phyloP scores from a whole-genome alignment of 768 basidiomycete genomes.

The Leccinellum luteum region DNA sequence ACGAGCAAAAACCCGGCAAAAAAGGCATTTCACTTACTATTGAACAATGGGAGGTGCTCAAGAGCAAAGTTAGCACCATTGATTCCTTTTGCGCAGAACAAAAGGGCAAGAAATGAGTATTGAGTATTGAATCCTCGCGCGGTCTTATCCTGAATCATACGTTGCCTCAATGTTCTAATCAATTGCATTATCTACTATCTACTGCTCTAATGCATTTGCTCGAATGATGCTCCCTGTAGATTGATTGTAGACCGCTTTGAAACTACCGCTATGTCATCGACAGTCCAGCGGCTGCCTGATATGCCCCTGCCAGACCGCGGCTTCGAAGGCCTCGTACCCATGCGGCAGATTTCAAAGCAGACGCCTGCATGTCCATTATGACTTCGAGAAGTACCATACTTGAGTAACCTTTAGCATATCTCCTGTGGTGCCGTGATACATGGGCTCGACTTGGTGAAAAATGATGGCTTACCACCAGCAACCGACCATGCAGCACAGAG shows the following conservation, averaged over 20 bases:
- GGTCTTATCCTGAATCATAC: neutral
- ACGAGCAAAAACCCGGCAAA: conserved; percentile 74
- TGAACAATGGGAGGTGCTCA: conserved; percentile 70
- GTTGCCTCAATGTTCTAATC: neutral
- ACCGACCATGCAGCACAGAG: conserved; percentile 57
- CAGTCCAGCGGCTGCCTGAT: conserved; percentile 70
- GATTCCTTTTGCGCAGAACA: conserved; percentile 47
- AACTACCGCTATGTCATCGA: conserved; percentile 21
- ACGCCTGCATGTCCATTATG: conserved; percentile 62
- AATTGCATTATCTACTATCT: conserved; percentile 3
- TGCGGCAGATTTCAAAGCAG: conserved; percentile 48
- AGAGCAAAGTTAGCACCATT: conserved; percentile 40
- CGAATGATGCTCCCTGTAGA: neutral
- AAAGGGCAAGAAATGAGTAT: conserved; percentile 14
- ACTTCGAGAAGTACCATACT: conserved; percentile 54
- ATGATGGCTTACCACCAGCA: conserved; percentile 66
- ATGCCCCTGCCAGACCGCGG: conserved; percentile 62
- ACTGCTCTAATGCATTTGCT: conserved; percentile 1
- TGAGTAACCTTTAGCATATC: conserved; percentile 53
- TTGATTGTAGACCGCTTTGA: neutral
- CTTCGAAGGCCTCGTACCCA: conserved; percentile 66
- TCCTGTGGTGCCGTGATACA: conserved; percentile 40
- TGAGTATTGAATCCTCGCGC: neutral
- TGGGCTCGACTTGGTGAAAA: neutral
- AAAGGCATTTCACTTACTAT: conserved; percentile 68